Conservation (phyloP, 768 basidiomycete species). For the Mycena kentingensis region DNA sequence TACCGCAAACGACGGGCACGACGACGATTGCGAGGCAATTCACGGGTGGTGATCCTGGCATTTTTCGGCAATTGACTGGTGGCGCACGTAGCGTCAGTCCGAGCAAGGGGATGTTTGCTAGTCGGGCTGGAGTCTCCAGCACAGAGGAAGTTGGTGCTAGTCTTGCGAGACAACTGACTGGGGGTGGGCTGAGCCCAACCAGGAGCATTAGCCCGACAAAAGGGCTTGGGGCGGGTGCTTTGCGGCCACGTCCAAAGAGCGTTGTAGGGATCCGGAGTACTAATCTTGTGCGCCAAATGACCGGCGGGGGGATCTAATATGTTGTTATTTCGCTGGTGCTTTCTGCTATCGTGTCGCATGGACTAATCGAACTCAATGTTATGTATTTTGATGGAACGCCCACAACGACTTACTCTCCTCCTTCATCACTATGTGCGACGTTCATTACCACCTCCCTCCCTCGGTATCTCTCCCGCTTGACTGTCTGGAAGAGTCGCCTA, state of each 20-base stretch:
- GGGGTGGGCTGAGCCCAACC: conserved; percentile 26
- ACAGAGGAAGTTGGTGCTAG: background rate
- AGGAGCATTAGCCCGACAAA: conserved; percentile 75
- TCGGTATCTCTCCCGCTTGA: conserved; percentile 43
- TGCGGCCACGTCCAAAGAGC: conserved; percentile 73
- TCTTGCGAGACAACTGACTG: conserved; percentile 27
- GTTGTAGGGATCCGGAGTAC: conserved; percentile 68
- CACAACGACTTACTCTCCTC: conserved; percentile 26
- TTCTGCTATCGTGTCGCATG: too few relatives aligned
- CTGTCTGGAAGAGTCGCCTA: conserved; percentile 42
- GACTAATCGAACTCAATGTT: too few relatives aligned
- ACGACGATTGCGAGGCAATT: conserved; percentile 78
- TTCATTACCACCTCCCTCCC: conserved; percentile 31
- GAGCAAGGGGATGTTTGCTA: conserved; percentile 63
- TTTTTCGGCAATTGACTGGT: conserved; percentile 37
- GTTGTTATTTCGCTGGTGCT: conserved; percentile 21
- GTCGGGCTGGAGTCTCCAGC: too few relatives aligned
- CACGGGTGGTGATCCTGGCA: conserved; percentile 48
- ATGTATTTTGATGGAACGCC: too few relatives aligned
- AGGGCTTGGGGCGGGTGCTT: conserved; percentile 48
- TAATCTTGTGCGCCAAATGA: conserved; percentile 77
- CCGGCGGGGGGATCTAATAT: conserved; percentile 46
- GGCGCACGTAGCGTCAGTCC: conserved; percentile 61
- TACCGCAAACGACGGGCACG: conserved; percentile 65
- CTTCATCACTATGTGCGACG: conserved; percentile 18